Base-by-base conservation (phyloP, 768 basidiomycete species). In the Termitomyces sp. region DNA sequence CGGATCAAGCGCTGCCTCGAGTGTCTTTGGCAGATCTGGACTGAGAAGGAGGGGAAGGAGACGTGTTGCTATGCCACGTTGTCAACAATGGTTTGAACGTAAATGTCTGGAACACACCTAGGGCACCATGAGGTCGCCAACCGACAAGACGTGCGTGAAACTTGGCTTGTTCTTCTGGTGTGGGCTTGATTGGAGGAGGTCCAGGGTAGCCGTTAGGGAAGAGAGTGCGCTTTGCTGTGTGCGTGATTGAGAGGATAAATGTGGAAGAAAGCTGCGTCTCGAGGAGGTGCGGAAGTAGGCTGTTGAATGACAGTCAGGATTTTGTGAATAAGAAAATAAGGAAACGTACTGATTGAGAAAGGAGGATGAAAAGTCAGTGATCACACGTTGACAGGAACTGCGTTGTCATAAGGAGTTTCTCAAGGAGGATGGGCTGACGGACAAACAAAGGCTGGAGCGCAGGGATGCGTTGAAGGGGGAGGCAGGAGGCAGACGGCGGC, bases 151-250 rank as follows among this genome's bases (percentile, higher is more conserved):
- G 72, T 13, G 78, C 76, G 35, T 84, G 81, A 53, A 93, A 76
- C 38, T 76, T 80, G 2, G 77, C 75, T 65, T 92, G 90, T 72
- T 96, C 94, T 65, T 91, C 91, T 1, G 77, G 76, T 0, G 88
- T 86, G 18, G 95, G 96, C 48, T 92, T 91, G 1, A 82, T 76
- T 1, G 89, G 86, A 0, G 86, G 73, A 0, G 87, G 85, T 0
- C 83, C 91, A 1, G 94, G 94, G 74, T 92, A 93, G 15, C 96
- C 96, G 63, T 87, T 87, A 4, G 96, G 96, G 70, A 96, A 98
- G 32, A 98, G 79, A 8, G 88, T 82, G 9, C 81, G 81, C 67
- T 91, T 92, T 15, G 86, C 75, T 5, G 80, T 69, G 40, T 84
- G 81, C 40, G 87, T 76, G 32, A 82, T 71, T 36, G 76, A 77